Conservation (phyloP, 495 filamentous ascomycete genomes). For the Xylaria acuta region DNA sequence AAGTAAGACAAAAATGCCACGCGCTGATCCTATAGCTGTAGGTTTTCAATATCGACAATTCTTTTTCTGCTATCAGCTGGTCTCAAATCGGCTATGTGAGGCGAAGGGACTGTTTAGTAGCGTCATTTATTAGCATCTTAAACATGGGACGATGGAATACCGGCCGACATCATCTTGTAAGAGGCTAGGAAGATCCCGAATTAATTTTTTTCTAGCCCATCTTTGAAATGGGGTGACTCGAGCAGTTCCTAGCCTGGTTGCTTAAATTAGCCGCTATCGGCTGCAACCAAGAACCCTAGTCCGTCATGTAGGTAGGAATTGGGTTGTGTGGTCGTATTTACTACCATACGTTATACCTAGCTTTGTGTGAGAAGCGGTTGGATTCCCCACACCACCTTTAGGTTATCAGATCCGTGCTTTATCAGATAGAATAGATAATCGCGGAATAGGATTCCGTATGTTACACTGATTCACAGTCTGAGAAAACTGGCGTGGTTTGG, state of each 20-base stretch:
- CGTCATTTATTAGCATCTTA: too few species aligned
- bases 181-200: background rate
- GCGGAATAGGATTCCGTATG: constrained; percentile 10
- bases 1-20: constrained; percentile 9
- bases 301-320: background rate
- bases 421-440: constrained; percentile 32
- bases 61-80: too few species aligned
- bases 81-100: too few species aligned
- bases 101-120: too few species aligned
- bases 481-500: background rate
- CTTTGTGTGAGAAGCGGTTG: background rate
- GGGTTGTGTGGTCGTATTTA: constrained; percentile 9
- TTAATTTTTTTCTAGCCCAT: background rate
- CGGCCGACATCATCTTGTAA: background rate
- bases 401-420: constrained; percentile 26
- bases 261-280: constrained; percentile 19
- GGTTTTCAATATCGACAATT: background rate
- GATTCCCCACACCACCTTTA: constrained; percentile 24
- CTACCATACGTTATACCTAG: constrained; percentile 2
- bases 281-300: constrained; percentile 2
- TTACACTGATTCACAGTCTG: background rate
- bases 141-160: background rate
- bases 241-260: background rate
- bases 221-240: background rate
- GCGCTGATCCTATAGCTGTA: background rate